Evolutionary conservation across 2,329 filamentous ascomycete species (phyloP).

Genomic region (Cordyceps fumosorosea): DNA sequence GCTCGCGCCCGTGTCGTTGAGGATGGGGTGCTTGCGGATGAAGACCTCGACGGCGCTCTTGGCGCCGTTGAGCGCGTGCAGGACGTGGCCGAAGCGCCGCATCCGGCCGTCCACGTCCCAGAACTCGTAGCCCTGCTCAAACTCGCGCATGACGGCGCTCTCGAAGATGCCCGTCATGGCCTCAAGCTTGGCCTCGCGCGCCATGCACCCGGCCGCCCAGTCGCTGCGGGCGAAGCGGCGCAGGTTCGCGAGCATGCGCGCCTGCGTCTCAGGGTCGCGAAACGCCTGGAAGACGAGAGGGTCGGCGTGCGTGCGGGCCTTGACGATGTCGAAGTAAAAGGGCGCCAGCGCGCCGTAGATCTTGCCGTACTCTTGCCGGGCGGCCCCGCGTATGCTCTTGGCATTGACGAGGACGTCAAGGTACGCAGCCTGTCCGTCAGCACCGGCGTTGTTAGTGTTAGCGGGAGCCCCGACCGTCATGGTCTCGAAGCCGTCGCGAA

Average conservation of each 20-base stretch:
- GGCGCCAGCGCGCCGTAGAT: slow-evolving; percentile 83
- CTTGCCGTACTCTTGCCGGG: slow-evolving; percentile 84
- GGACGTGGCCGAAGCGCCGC: slow-evolving; percentile 80
- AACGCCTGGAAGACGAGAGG: slow-evolving; percentile 82
- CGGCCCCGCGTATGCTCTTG: slow-evolving; percentile 74
- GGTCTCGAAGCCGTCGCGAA: slow-evolving; percentile 71
- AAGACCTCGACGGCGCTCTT: slow-evolving; percentile 75
- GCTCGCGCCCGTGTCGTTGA: slow-evolving; percentile 64
- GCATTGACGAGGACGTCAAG: slow-evolving; percentile 64
- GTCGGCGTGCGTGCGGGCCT: slow-evolving; percentile 66
- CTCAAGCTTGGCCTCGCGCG: slow-evolving; percentile 64
- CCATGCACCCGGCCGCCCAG: slow-evolving; percentile 64
- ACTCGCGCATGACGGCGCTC: slow-evolving; percentile 82
- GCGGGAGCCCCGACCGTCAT: slow-evolving; percentile 47
- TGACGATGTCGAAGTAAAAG: slow-evolving; percentile 78
- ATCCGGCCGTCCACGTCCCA: slow-evolving; percentile 86
- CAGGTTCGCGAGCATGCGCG: slow-evolving; percentile 79
- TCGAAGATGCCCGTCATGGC: slow-evolving; percentile 80
- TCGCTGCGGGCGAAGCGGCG: slow-evolving; percentile 75
- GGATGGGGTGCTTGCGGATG: slow-evolving; percentile 79
- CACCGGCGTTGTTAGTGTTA: slow-evolving; percentile 35
- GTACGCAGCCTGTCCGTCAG: slow-evolving; percentile 54
- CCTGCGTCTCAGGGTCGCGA: slow-evolving; percentile 81
- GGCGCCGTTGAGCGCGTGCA: slow-evolving; percentile 76
- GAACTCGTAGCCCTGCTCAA: slow-evolving; percentile 84